These are phyloP conservation scores for Pichia cactophila DNA, from an alignment of 1,139 yeast species.

Conservation along the genomic window DNA sequence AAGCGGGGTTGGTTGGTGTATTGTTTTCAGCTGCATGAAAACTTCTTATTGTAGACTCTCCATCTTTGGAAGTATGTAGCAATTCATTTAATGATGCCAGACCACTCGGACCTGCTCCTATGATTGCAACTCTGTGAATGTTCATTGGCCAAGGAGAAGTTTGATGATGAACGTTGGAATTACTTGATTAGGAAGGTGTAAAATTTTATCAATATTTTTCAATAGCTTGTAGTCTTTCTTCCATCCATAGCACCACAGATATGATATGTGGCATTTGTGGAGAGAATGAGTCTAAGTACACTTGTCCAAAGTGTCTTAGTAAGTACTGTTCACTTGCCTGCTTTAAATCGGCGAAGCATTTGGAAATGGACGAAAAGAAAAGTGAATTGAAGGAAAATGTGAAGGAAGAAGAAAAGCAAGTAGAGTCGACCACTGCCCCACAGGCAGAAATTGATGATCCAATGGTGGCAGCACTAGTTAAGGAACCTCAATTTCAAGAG, in stretches of 20 bases:
- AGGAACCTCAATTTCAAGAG: conserved; percentile 35
- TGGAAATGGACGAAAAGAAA: conserved; percentile 19
- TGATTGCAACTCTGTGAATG: conserved; percentile 27
- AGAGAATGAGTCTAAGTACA: conserved; percentile 40
- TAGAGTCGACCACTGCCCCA: not conserved
- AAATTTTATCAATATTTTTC: not conserved
- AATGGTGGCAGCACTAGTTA: conserved; percentile 22
- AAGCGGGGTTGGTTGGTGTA: conserved; percentile 19
- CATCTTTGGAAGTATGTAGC: conserved; percentile 27
- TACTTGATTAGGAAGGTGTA: not conserved
- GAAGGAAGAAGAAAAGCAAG: not conserved
- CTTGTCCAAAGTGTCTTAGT: conserved; percentile 50
- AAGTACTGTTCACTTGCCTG: conserved; percentile 51
- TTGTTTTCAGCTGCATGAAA: conserved; percentile 1
- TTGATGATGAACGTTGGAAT: not conserved
- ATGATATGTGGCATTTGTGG: conserved; percentile 42
- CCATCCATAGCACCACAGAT: not conserved
- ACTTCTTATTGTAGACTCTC: conserved; percentile 23
- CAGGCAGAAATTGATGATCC: conserved; percentile 15
- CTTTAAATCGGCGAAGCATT: conserved; percentile 44
- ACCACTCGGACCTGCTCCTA: conserved; percentile 38
- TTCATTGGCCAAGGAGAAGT: not conserved
- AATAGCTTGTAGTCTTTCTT: not conserved
- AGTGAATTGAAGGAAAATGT: not conserved
- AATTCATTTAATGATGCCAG: conserved; percentile 30